Evolutionary conservation across 148 eudicot genomes (phyloP).

Genomic region (Amaranthus palmeri): DNA sequence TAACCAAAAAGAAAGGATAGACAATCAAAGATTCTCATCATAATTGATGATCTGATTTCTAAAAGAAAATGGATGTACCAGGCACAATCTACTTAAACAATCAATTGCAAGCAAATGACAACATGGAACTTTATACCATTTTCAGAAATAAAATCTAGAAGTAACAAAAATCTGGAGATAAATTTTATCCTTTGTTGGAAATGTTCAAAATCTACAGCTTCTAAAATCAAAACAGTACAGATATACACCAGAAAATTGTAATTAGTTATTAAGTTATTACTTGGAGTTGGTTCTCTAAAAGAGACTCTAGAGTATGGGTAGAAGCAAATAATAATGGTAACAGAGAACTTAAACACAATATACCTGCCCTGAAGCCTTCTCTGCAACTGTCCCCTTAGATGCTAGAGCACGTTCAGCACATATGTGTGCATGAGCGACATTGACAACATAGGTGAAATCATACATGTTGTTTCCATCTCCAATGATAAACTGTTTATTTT

Average conservation of each 20-base stretch:
- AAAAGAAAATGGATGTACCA: not conserved
- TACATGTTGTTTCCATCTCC: slow-evolving; percentile 94
- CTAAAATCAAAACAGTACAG: not conserved
- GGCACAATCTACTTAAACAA: not conserved
- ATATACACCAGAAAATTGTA: not conserved
- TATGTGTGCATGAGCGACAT: slow-evolving; percentile 98
- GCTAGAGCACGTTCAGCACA: slow-evolving; percentile 99
- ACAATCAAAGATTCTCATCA: not conserved
- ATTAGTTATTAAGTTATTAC: not conserved
- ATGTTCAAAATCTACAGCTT: not conserved
- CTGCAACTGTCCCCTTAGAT: slow-evolving; percentile 61
- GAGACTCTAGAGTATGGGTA: not conserved
- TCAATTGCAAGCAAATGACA: not conserved
- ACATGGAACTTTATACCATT: not conserved
- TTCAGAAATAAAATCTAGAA: not conserved
- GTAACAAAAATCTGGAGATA: not conserved
- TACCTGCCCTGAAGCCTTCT: slow-evolving; percentile 95
- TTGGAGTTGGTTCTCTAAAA: too few relatives aligned
- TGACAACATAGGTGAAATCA: slow-evolving; percentile 93
- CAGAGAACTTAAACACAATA: slow-evolving; percentile 2
- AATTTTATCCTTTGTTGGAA: not conserved
- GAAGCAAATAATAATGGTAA: not conserved
- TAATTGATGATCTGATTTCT: not conserved
- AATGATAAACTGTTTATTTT: slow-evolving; percentile 58
- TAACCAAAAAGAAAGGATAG: not conserved